Conservation (phyloP, 352 stramenopile species). For the Peronosclerospora sorghi region DNA sequence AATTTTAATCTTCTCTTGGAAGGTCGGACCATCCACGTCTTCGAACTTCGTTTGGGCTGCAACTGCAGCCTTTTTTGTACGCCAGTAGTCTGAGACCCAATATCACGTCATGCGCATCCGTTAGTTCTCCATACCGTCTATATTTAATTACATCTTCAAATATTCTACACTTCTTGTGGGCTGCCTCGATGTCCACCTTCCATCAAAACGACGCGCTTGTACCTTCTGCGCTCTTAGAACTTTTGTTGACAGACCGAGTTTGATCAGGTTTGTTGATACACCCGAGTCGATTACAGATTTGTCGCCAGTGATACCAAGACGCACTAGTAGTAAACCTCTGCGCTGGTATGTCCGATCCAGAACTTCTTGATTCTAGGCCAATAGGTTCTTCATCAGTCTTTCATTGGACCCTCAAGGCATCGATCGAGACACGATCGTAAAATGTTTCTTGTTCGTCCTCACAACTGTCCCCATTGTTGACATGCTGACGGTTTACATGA, state of each 20-base stretch:
- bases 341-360: background rate
- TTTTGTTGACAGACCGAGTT: background rate
- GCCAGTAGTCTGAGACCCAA: conserved; percentile 5
- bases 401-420: background rate
- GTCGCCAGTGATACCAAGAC: background rate
- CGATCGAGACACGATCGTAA: background rate
- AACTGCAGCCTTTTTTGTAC: conserved; percentile 3
- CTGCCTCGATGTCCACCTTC: conserved; percentile 1
- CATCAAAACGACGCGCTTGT: conserved; percentile 5
- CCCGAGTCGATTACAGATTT: background rate
- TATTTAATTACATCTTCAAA: background rate
- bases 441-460: background rate
- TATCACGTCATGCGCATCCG: conserved; percentile 5
- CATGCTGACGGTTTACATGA: too few relatives aligned
- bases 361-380: background rate
- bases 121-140: conserved; percentile 4
- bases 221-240: background rate
- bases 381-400: background rate
- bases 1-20: background rate
- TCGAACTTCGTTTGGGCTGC: background rate
- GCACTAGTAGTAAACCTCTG: background rate
- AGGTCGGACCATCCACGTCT: conserved; percentile 1
- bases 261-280: background rate
- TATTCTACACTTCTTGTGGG: background rate
- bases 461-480: background rate